Conservation (phyloP, 805 yeast genomes). For the Jamesozyma hellenica region DNA sequence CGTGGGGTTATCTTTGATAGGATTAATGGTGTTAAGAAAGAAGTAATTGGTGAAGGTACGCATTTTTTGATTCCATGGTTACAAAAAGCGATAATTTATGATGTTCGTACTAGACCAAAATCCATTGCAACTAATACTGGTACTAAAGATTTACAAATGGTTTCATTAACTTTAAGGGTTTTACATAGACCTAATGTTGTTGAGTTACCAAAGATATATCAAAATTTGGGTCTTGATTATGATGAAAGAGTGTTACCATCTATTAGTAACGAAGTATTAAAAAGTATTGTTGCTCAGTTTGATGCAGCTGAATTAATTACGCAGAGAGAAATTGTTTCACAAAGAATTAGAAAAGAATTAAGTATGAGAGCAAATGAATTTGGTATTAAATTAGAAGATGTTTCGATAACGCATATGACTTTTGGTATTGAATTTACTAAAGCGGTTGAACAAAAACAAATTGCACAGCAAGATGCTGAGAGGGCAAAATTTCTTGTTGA, state of each 20-base stretch:
- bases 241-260: constrained; percentile 92
- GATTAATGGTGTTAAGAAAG: constrained; percentile 73
- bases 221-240: constrained; percentile 83
- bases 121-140: constrained; percentile 92
- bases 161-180: constrained; percentile 83
- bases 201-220: constrained; percentile 78
- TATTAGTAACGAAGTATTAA: constrained; percentile 83
- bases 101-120: constrained; percentile 92
- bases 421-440: constrained; percentile 94
- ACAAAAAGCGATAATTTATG: constrained; percentile 81
- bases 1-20: constrained; percentile 95
- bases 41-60: constrained; percentile 93
- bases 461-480: constrained; percentile 99
- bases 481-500: constrained; percentile 89
- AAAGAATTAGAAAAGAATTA: constrained; percentile 79
- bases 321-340: constrained; percentile 90
- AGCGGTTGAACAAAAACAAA: constrained; percentile 97
- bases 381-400: constrained; percentile 88
- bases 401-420: constrained; percentile 94
- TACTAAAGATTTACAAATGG: constrained; percentile 94
- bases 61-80: constrained; percentile 95
- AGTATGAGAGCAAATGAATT: constrained; percentile 77
- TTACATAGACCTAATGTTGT: constrained; percentile 87
- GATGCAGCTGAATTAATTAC: constrained; percentile 96
- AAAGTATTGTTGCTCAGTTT: constrained; percentile 84